phyloP scores from a whole-genome alignment of 2,329 filamentous ascomycete genomes.

The Aspergillus piperis region DNA sequence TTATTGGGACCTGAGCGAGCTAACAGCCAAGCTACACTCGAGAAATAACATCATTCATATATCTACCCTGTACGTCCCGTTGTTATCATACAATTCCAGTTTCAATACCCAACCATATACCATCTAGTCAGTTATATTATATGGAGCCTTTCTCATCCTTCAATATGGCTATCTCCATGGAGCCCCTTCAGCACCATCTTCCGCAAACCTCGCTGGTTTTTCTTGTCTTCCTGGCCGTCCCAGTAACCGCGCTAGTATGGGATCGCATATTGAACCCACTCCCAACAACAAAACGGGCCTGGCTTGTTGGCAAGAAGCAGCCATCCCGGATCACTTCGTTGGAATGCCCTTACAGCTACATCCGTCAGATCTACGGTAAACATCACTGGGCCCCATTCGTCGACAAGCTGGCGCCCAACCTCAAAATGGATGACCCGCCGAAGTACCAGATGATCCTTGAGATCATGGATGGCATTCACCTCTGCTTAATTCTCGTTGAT shows the following conservation, averaged over 20 bases:
- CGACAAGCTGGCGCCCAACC: conserved; percentile 18
- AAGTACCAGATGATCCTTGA: conserved; percentile 23
- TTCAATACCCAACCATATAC: no score
- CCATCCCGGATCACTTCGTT: conserved; percentile 14
- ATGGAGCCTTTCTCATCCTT: neutral
- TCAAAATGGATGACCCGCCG: conserved; percentile 14
- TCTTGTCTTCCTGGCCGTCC: neutral
- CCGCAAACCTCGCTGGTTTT: neutral
- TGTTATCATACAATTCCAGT: no score
- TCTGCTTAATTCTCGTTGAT: conserved; percentile 26
- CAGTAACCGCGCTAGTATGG: neutral
- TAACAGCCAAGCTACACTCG: no score
- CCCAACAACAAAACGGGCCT: conserved; percentile 15
- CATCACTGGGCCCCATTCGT: conserved; percentile 24
- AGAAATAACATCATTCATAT: no score
- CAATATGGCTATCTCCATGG: neutral
- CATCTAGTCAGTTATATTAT: no score
- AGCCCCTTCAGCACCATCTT: neutral
- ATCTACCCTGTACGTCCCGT: no score
- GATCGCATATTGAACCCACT: conserved; percentile 14
- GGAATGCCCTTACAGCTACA: conserved; percentile 23
- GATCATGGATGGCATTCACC: conserved; percentile 25
- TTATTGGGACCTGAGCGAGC: no score
- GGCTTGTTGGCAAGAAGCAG: conserved; percentile 18
- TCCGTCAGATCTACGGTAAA: conserved; percentile 21